phyloP scores from a whole-genome alignment of 2,329 filamentous ascomycete species.

The Epichloe typhina region DNA sequence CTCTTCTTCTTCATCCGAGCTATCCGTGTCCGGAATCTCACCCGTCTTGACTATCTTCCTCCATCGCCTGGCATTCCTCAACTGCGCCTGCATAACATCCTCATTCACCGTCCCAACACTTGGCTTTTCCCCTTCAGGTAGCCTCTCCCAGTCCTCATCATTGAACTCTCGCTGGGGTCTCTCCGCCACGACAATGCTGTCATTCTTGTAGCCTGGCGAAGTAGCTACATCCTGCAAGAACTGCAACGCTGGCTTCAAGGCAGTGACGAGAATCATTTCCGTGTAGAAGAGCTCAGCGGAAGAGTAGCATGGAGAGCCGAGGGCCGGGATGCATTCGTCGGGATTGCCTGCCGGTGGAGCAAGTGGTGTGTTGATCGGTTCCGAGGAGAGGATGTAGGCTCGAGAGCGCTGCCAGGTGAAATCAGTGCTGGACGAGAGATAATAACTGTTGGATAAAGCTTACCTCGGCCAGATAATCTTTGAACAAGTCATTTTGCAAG shows the following conservation, averaged over 20 bases:
- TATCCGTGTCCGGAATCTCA: neutral
- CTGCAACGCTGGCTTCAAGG: slow-evolving; percentile 38
- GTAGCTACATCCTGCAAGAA: slow-evolving; percentile 48
- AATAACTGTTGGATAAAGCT: slow-evolving; percentile 6
- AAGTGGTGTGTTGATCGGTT: slow-evolving; percentile 39
- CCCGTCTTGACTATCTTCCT: slow-evolving; percentile 13
- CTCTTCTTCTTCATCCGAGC: neutral
- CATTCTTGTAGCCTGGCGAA: slow-evolving; percentile 25
- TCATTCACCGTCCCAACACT: slow-evolving; percentile 10
- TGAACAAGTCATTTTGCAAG: slow-evolving; percentile 31
- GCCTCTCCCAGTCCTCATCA: slow-evolving; percentile 17
- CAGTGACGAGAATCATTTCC: slow-evolving; percentile 49
- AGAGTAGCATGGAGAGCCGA: slow-evolving; percentile 58
- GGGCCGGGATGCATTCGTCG: slow-evolving; percentile 25
- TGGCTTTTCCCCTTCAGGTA: slow-evolving; percentile 19
- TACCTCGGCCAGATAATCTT: slow-evolving; percentile 38
- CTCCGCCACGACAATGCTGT: slow-evolving; percentile 19
- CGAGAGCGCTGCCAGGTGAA: slow-evolving; percentile 36
- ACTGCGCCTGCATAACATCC: slow-evolving; percentile 11
- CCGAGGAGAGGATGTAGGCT: slow-evolving; percentile 42
- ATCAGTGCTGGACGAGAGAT: too few relatives aligned
- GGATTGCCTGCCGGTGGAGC: slow-evolving; percentile 37
- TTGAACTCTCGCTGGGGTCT: slow-evolving; percentile 10
- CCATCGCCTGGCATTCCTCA: slow-evolving; percentile 15
- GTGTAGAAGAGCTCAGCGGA: slow-evolving; percentile 44